Evolutionary conservation across 2,329 filamentous ascomycete genomes (phyloP).

Genomic region (Talaromyces sp.): DNA sequence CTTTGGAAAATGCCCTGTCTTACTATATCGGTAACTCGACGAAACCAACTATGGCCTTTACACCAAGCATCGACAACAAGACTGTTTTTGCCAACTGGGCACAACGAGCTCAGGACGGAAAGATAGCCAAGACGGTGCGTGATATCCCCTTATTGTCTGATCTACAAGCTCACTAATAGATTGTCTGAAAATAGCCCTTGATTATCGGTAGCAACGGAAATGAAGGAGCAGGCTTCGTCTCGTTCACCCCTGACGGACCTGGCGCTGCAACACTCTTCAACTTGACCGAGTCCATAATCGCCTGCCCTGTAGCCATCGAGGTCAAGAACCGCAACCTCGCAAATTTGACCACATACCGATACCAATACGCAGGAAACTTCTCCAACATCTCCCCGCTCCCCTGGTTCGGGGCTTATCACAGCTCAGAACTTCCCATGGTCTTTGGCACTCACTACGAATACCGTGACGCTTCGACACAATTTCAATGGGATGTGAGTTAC

Average conservation of each 20-base stretch:
- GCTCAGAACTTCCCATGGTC: slow-evolving; percentile 39
- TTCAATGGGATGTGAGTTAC: slow-evolving; percentile 21
- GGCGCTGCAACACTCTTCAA: slow-evolving; percentile 14
- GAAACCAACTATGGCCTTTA: neutral
- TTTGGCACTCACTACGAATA: slow-evolving; percentile 39
- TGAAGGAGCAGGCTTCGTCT: slow-evolving; percentile 21
- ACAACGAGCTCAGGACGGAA: neutral
- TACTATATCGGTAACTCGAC: neutral
- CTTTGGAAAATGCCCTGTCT: slow-evolving; percentile 4
- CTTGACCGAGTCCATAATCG: slow-evolving; percentile 22
- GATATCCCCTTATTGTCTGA: neutral
- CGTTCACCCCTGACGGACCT: slow-evolving; percentile 19
- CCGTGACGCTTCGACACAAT: slow-evolving; percentile 7
- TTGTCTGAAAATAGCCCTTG: slow-evolving; percentile 8
- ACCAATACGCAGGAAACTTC: slow-evolving; percentile 42
- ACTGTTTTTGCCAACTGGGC: neutral
- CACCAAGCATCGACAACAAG: neutral
- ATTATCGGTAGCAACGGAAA: slow-evolving; percentile 23
- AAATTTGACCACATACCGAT: slow-evolving; percentile 39
- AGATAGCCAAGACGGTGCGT: slow-evolving; percentile 6
- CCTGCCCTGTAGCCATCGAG: slow-evolving; percentile 31
- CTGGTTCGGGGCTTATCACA: slow-evolving; percentile 47
- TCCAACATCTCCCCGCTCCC: slow-evolving; percentile 38
- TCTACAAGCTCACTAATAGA: neutral
- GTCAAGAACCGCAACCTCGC: slow-evolving; percentile 29